These are phyloP conservation scores for Fusarium sp. DNA, from an alignment of 2,329 filamentous ascomycete species.

Conservation along the genomic window DNA sequence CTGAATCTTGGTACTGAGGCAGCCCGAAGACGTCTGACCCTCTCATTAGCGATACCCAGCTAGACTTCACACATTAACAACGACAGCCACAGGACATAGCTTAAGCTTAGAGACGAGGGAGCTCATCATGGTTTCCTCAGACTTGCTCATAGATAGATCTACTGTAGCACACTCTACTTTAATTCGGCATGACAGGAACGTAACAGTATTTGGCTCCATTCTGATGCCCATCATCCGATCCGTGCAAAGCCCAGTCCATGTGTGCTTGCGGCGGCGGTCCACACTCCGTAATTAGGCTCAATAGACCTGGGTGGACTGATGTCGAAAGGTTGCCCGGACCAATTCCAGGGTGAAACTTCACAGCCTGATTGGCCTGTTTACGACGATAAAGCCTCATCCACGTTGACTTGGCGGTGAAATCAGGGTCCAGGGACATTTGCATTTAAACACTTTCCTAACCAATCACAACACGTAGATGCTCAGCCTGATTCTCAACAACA, in stretches of 20 bases:
- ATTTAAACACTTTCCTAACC: neutral
- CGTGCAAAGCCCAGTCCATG: neutral
- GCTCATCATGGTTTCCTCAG: no score
- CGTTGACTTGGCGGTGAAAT: neutral
- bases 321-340: neutral
- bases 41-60: no score
- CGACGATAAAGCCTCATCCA: neutral
- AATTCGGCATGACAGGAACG: neutral
- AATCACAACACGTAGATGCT: neutral
- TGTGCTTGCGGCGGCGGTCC: neutral
- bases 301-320: neutral
- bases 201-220: neutral
- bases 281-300: neutral
- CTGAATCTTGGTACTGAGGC: no score
- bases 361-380: neutral
- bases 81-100: no score
- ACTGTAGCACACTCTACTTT: no score
- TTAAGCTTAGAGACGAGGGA: no score
- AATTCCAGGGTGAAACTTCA: neutral
- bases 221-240: neutral
- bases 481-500: neutral
- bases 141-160: no score
- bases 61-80: no score
- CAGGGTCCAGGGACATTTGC: neutral
- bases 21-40: no score